Base-by-base conservation (phyloP, 805 yeast species). In the Yamadazyma insecticola region DNA sequence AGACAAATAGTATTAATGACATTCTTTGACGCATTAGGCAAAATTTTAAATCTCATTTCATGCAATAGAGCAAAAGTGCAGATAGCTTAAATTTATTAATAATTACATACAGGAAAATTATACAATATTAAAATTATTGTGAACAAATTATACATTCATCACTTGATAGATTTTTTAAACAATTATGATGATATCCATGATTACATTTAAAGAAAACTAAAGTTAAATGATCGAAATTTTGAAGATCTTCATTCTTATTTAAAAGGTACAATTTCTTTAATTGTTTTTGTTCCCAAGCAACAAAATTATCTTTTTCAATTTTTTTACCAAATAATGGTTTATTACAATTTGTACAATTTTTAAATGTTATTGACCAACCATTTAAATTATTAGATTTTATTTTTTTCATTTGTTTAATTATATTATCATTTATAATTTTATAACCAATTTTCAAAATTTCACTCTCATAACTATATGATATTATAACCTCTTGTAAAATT, bases 261-360 rank as follows among this genome's bases (percentile, higher is more conserved):
- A 29, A 4, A 20, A 27, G 15, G 22, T 30, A 23, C 12, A 36
- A 17, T 15, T 29, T 24, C 13, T 22, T 9, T 13, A 33, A 39
- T 33, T 59, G 53, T 7, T 57, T 45, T 16, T 64, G 62, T 45
- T 76, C 81, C 89, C 89, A 82, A 4, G 70, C 61, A 25, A 67
- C 64, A 32, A 72, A 72, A 23, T 71, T 63, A 6, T 57, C 63
- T 2, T 74, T 59, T 15, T 67, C 60, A 2, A 82, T 50, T 2
- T 76, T 74, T 2, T 73, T 52, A 0, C 96, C 96, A 78, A 88
- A 80, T 20, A 88, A 58, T 13, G 61, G 60, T 39, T 76, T 77
- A 1, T 86, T 89, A 54, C 97, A 89, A 0, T 81, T 73, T 21
- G 81, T 81, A 53, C 97, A 89, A 28, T 69, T 74, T 16, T 57